Base-by-base conservation (phyloP, 768 basidiomycete species). In the Cystobasidium ongulense region DNA sequence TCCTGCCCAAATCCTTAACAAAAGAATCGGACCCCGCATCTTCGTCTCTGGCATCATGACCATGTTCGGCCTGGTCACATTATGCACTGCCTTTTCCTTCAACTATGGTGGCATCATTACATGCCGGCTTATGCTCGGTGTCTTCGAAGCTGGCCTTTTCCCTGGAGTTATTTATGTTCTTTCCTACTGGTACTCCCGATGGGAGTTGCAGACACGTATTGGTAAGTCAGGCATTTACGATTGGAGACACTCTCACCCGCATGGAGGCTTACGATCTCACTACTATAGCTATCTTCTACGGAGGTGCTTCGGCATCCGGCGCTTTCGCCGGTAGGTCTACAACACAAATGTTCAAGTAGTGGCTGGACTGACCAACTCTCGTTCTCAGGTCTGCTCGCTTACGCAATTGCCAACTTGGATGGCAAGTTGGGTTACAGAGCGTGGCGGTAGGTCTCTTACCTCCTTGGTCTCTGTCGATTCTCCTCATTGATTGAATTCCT, bases 61-160 rank as follows among this genome's bases (percentile, higher is more conserved):
- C 11, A 27, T 27, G 31, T 64, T 39, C 21, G 63, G 63, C 35
- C 25, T 1, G 5, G 15, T 21, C 2, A 17, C 23, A 25, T 27
- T 73, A 38, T 41, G 11, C 53, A 36, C 66, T 68, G 38, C 57
- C 27, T 74, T 67, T 4, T 43, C 65, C 21, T 36, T 53, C 29
- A 71, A 23, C 65, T 41, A 62, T 33, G 36, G 38, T 11, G 43
- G 75, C 65, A 21, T 57, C 18, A 38, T 54, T 54, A n/a, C 31
- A 88, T 80, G 81, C 29, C 81, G 84, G 13, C 27, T 84, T 43
- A 82, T 90, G 29, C 85, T 91, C 17, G 86, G 86, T 23, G 82
- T 85, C 75, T 88, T 89, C 76, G 90, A 91, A 81, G 90, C 88
- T 35, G 89, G 87, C 31, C 78, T 87, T 84, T 90, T 39, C 89